Base-by-base conservation (phyloP, 1,284 basidiomycete species). In the Schizopora paradoxa region DNA sequence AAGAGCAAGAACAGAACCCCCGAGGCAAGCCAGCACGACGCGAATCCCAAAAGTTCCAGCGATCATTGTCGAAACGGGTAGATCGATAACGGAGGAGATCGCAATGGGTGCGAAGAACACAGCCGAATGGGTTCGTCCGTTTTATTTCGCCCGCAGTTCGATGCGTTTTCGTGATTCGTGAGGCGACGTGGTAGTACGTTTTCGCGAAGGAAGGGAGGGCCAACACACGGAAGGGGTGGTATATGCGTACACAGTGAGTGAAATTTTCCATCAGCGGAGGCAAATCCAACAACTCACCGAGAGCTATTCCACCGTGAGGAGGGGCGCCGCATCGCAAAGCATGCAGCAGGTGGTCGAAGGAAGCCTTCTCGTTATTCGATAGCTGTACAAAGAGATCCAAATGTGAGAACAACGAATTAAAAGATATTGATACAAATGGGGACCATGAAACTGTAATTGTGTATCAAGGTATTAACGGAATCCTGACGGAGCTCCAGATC, bases 241-340 rank as follows among this genome's bases (percentile, higher is more conserved):
- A 51, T 45, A 34, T 37, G 41, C 40, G 35, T 33, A 34, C 23
- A 41, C 36, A 28, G 39, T 21, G n/a, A 11, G 14, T 19, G 16
- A 16, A 46, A 31, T 28, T 21, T 26, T n/a, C 8, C 22, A 2
- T 2, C 21, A 34, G 19, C n/a, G 13, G 29, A 23, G 35, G 29
- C 10, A 41, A 5, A 36, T 36, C 38, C 19, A 10, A 35, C 16
- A 31, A 53, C 71, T 51, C 60, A 87, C 91, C 91, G 45, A 95
- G 70, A 1, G 93, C 93, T 45, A 97, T 88, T 33, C 93, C 93
- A n/a, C 87, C 93, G 66, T 98, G 93, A 51, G 93, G 93, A 8
- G 93, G 94, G 5, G 94, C 93, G 48, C 93, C 93, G 62, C 80
- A 89, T 56, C 73, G 73, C 42, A 98, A 73, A 3, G 93, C 94